These are phyloP conservation scores for Cucumis hystrix DNA, from an alignment of 306 rosid genomes.

Conservation along the genomic window DNA sequence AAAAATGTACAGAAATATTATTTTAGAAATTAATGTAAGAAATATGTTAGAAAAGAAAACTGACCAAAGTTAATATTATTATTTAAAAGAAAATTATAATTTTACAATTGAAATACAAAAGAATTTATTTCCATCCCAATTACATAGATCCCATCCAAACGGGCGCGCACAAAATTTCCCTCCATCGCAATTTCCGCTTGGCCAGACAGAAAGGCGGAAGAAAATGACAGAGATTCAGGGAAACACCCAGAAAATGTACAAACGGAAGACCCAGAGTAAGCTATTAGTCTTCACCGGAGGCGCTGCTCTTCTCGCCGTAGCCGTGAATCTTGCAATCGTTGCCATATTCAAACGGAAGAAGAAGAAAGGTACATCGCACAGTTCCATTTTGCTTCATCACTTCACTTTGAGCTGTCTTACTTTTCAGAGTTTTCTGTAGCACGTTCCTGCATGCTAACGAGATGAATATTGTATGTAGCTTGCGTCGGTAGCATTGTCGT, in stretches of 20 bases:
- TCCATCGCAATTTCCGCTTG: slow-evolving; percentile 35
- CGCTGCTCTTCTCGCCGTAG: slow-evolving; percentile 63
- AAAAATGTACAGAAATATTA: too few species aligned
- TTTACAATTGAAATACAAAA: too few species aligned
- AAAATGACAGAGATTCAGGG: slow-evolving; percentile 48
- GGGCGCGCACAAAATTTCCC: slow-evolving; percentile 26
- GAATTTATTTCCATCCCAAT: too few species aligned
- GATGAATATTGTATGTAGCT: background rate
- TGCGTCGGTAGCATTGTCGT: background rate
- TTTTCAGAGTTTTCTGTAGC: background rate
- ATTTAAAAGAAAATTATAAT: too few species aligned
- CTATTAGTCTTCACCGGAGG: slow-evolving; percentile 57
- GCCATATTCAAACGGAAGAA: slow-evolving; percentile 43
- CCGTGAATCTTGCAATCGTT: slow-evolving; percentile 47
- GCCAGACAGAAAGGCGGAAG: slow-evolving; percentile 16
- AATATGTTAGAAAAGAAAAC: too few species aligned
- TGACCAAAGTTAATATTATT: too few species aligned
- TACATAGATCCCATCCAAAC: too few species aligned
- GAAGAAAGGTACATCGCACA: slow-evolving; percentile 38
- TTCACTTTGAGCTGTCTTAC: slow-evolving; percentile 7
- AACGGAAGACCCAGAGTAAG: slow-evolving; percentile 25
- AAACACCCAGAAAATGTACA: slow-evolving; percentile 40
- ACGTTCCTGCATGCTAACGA: background rate
- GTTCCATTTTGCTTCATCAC: background rate
- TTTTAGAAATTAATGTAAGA: too few species aligned